Evolutionary conservation across 73 alveolate genomes (phyloP), one percentile per base, ranked within the genome.

Genomic region (Stentor roeselii): DNA sequence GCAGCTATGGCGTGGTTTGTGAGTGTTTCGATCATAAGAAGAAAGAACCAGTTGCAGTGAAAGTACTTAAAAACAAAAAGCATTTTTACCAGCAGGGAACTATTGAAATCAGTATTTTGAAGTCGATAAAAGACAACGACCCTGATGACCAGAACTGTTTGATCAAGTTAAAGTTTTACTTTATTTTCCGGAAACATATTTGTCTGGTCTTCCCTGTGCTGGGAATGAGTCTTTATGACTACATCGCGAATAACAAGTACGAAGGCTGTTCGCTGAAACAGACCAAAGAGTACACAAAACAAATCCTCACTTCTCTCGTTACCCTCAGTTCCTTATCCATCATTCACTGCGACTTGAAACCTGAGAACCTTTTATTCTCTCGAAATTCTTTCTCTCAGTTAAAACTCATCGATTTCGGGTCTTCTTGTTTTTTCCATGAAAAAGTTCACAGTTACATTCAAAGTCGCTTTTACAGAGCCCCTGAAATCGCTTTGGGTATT

Each of bases 311-410:
- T n/a, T n/a, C n/a, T n/a, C n/a, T n/a, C n/a, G n/a, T n/a, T n/a
- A n/a, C n/a, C n/a, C n/a, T n/a, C n/a, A n/a, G n/a, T n/a, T n/a
- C n/a, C n/a, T n/a, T n/a, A n/a, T n/a, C n/a, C n/a, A 92, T 94
- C 39, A 90, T 94, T 0, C 98, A 94, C 80, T 94, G 98, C 78
- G 98, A 94, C 67, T 86, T 94, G 76, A 94, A 94, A 60, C 98
- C 98, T 3, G 98, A 94, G 75, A 94, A 94, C 83, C 90, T 94
- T 50, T 86, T 94, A 3, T 3, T 3, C 3, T n/a, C n/a, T n/a
- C n/a, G n/a, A n/a, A n/a, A n/a, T n/a, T n/a, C n/a, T n/a, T n/a
- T n/a, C n/a, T n/a, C n/a, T n/a, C n/a, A n/a, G n/a, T n/a, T n/a
- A n/a, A n/a, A n/a, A n/a, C n/a, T n/a, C n/a, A n/a, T n/a, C n/a